Base-by-base conservation (phyloP, 2,329 filamentous ascomycete species). In the Penicillium sp. region DNA sequence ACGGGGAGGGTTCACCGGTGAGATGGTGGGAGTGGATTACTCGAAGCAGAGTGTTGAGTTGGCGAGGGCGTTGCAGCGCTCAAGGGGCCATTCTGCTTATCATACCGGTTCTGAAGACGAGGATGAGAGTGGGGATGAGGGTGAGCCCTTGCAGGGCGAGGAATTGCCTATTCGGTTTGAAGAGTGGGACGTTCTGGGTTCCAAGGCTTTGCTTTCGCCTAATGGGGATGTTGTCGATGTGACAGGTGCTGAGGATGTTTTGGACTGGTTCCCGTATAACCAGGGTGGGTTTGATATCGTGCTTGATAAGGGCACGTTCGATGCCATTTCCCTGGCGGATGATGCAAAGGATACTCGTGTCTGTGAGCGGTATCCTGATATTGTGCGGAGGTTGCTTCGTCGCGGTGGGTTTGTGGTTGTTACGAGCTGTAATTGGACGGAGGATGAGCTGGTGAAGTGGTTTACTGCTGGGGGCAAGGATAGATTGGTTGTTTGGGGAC, bases 351-450 rank as follows among this genome's bases (percentile, higher is more conserved):
- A 44, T 4, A 52, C 60, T 29, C 78, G 85, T 44, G 75, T 86
- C 10, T 86, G 82, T 64, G 87, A 94, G 66, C 77, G 77, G 3
- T 98, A 98, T 71, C 78, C 80, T 39, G 76, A 77, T 38, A 80
- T 81, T 42, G 83, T 91, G 26, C 73, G 84, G 51, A 71, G 69
- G 23, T 75, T 97, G 53, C 77, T 97, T 42, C 82, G 80, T 58
- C 72, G 70, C 1, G 85, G 84, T 1, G 88, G 88, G 0, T 74
- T 88, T 20, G 79, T 97, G 58, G 69, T 96, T 49, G 81, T 98
- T 44, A 97, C 93, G 44, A 96, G 89, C 69, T 98, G 93, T 68
- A 98, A 98, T 71, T 98, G 93, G 93, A 97, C 91, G 1, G 89
- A 93, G 72, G 79, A 82, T 32, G 93, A 98, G 74, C 70, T 98